Base-by-base conservation (phyloP, 164 flowering plant species). In the Annona squamosa region DNA sequence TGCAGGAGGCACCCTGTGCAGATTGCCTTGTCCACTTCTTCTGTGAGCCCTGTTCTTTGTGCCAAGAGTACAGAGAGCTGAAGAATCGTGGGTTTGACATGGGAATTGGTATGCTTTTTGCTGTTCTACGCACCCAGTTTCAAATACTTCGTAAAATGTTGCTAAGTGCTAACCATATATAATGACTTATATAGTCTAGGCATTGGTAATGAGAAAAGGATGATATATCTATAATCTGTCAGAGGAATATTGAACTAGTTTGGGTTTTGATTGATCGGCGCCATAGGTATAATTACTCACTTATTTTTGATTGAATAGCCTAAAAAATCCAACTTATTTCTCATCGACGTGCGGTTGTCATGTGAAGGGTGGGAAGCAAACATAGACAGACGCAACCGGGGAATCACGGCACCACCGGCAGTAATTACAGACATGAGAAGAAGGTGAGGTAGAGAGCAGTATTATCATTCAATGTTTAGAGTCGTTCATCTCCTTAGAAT, bases 21-120 rank as follows among this genome's bases (percentile, higher is more conserved):
- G 88, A 85, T 73, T 88, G 89, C 73, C 76, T 84, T 46, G 72
- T 84, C 65, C 89, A 87, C 72, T 84, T 71, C 65, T 85, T 78
- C 16, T 87, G 90, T 52, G 87, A 84, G 81, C 19, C 59, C 19
- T 88, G 90, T 69, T 85, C 89, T 3, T 69, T 87, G 61, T 83
- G 87, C 57, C 92, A 87, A 72, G 88, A 86, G 75, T 82, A 88
- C 66, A 75, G 88, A 67, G 86, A 86, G 80, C 86, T 88, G 65
- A 69, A 80, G 57, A 74, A 70, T 73, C 86, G 77, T 46, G 89
- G 91, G 5, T 80, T 81, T 48, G 83, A 85, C 70, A 67, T 78
- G 77, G 41, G 74, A 10, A 71, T 78, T 4, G 80, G 77, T 78
- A 63, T 3, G 57, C 37, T 43, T 47, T 4, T 71, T 17, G 5